Evolutionary conservation across 2,329 filamentous ascomycete genomes (phyloP), one percentile per base, ranked within the genome.

Genomic region (Monilinia polystroma): DNA sequence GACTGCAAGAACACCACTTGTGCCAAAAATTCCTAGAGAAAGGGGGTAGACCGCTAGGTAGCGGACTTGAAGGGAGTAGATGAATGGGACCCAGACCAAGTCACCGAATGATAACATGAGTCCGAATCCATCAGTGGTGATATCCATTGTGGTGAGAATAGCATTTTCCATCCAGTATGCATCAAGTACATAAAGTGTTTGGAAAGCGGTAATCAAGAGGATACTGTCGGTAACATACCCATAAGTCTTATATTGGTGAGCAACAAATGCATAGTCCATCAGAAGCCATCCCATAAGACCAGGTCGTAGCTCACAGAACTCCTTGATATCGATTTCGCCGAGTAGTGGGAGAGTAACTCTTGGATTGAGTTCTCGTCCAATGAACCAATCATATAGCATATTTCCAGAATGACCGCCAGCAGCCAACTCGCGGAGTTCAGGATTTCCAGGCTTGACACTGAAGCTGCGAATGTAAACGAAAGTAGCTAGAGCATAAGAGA

Each of bases 51-150:
- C 84, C 0, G 93, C 85, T 7, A 98, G 87, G 77, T 97, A 98
- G 54, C 91, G 88, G 10, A 90, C 87, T 78, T 96, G 93, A 47
- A 92, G 82, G 23, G 87, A 90, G 82, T 97, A 98, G 67, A 92
- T 83, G 77, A 96, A 96, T 0, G 94, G 94, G 2, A 97, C 85
- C 94, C 94, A 98, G 69, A 90, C 91, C 7, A 97, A 83, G 74
- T 98, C 94, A 66, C 93, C 94, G 76, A 97, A 97, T 2, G 91
- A 83, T 45, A 98, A 84, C 94, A 98, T 98, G 81, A 92, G 92
- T 64, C 94, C 94, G 73, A 98, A 97, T 7, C 94, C 94, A 73
- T 98, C 94, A 53, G 88, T 91, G 63, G 90, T 96, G 71, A 97
- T 90, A 76, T 98, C 94, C 80, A 98, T 97, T 43, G 93, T 97